These are phyloP conservation scores for Ceratocystiopsis sp. DNA, from an alignment of 2,329 filamentous ascomycete species.

Conservation along the genomic window DNA sequence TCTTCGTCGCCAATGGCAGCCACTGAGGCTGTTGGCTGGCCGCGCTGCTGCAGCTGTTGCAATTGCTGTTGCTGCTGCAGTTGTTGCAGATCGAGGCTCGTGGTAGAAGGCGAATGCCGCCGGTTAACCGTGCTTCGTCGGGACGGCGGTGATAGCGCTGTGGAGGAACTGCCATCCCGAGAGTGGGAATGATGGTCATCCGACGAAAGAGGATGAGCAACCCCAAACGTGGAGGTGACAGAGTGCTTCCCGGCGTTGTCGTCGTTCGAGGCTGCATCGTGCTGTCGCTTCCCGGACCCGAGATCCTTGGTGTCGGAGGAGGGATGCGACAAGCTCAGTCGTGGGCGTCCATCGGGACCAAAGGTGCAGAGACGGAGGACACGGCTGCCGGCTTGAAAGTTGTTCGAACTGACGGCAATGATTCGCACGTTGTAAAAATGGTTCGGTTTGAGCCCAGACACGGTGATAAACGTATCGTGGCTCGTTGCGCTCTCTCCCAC, in stretches of 20 bases:
- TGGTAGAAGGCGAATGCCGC: slow-evolving; percentile 56
- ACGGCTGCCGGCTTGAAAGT: slow-evolving; percentile 79
- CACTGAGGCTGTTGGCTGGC: slow-evolving; percentile 8
- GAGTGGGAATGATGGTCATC: slow-evolving; percentile 29
- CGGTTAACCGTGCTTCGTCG: slow-evolving; percentile 56
- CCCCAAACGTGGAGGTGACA: slow-evolving; percentile 7
- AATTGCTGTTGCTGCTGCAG: slow-evolving; percentile 1
- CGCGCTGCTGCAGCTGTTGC: neutral
- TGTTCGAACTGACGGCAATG: slow-evolving; percentile 76
- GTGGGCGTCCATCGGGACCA: slow-evolving; percentile 44
- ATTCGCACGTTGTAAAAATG: slow-evolving; percentile 90
- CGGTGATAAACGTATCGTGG: slow-evolving; percentile 74
- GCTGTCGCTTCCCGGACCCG: slow-evolving; percentile 19
- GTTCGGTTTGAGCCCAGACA: slow-evolving; percentile 70
- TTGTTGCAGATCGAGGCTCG: slow-evolving; percentile 31
- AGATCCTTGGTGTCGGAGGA: slow-evolving; percentile 40
- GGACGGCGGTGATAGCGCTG: slow-evolving; percentile 10
- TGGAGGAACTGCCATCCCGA: slow-evolving; percentile 41
- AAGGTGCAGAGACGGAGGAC: slow-evolving; percentile 73
- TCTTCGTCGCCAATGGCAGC: slow-evolving; percentile 18
- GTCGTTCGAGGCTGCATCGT: slow-evolving; percentile 28
- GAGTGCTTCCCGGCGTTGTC: slow-evolving; percentile 23
- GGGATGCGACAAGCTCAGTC: slow-evolving; percentile 37
- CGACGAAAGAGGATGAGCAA: slow-evolving; percentile 3
- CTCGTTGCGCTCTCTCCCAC: slow-evolving; percentile 69